These are phyloP conservation scores for Clitoria ternatea DNA, from an alignment of 306 rosid species.

Conservation along the genomic window DNA sequence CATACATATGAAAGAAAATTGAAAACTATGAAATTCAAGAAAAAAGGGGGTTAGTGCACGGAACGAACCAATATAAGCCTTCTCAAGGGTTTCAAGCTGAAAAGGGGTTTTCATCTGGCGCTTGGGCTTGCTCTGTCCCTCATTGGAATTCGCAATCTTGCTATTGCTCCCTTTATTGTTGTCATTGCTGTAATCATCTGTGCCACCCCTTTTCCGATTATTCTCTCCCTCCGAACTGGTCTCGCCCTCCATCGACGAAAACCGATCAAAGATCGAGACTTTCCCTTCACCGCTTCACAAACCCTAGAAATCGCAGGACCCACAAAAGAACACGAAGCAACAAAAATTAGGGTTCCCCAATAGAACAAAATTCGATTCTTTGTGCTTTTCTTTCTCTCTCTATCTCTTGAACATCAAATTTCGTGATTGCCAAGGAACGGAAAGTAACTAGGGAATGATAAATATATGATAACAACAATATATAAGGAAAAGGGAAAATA, in stretches of 20 bases:
- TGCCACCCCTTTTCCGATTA: slow-evolving; percentile 32
- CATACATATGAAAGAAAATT: neutral
- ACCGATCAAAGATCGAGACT: slow-evolving; percentile 48
- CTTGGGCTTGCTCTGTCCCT: slow-evolving; percentile 87
- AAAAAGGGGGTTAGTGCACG: neutral
- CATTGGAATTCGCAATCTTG: slow-evolving; percentile 67
- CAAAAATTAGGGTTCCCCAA: slow-evolving; percentile 37
- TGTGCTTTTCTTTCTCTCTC: slow-evolving; percentile 21
- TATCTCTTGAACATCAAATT: slow-evolving; percentile 36
- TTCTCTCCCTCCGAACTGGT: slow-evolving; percentile 62
- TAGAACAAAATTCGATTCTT: slow-evolving; percentile 32
- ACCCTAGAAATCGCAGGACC: slow-evolving; percentile 51
- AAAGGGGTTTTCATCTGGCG: slow-evolving; percentile 99
- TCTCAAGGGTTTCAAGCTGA: slow-evolving; percentile 93
- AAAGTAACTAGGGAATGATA: slow-evolving; percentile 42
- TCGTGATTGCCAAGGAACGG: slow-evolving; percentile 68
- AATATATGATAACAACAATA: slow-evolving; percentile 22
- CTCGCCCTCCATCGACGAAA: slow-evolving; percentile 63
- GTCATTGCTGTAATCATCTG: slow-evolving; percentile 34
- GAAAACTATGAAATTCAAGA: slow-evolving; percentile 14
- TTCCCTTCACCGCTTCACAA: slow-evolving; percentile 18
- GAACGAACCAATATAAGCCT: slow-evolving; percentile 74
- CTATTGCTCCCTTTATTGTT: slow-evolving; percentile 30
- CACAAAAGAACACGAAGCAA: slow-evolving; percentile 1
- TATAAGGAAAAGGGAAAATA: slow-evolving; percentile 16